Evolutionary conservation across 1,139 yeast genomes (phyloP).

Genomic region (Suhomyces panamericanus): DNA sequence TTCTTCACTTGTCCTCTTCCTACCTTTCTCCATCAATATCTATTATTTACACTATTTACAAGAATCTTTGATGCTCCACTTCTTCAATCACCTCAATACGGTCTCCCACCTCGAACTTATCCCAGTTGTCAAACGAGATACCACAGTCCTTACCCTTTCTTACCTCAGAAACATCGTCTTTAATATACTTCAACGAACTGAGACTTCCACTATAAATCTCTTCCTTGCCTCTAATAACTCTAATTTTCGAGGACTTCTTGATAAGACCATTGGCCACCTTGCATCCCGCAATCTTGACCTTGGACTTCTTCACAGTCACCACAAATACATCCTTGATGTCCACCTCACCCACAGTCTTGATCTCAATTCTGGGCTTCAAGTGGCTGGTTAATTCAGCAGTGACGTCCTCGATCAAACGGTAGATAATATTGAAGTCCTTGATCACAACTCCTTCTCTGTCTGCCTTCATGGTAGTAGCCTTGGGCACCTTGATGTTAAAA

Average conservation of each 20-base stretch:
- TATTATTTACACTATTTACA: slow-evolving; percentile 35
- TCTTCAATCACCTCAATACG: slow-evolving; percentile 73
- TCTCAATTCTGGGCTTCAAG: slow-evolving; percentile 68
- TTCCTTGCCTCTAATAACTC: slow-evolving; percentile 59
- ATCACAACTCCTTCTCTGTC: slow-evolving; percentile 59
- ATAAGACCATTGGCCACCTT: slow-evolving; percentile 73
- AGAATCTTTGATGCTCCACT: slow-evolving; percentile 62
- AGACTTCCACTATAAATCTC: slow-evolving; percentile 67
- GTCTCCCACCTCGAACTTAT: slow-evolving; percentile 74
- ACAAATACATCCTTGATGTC: slow-evolving; percentile 71
- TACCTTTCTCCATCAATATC: too few relatives aligned
- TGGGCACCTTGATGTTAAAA: slow-evolving; percentile 73
- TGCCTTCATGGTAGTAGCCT: slow-evolving; percentile 63
- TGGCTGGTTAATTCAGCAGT: slow-evolving; percentile 60
- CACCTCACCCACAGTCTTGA: slow-evolving; percentile 67
- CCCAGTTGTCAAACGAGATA: slow-evolving; percentile 69
- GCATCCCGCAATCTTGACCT: slow-evolving; percentile 80
- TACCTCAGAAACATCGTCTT: slow-evolving; percentile 76
- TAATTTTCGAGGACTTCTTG: slow-evolving; percentile 58
- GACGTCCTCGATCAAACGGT: slow-evolving; percentile 84
- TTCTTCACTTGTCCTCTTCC: too few relatives aligned
- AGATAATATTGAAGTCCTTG: slow-evolving; percentile 74
- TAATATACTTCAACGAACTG: slow-evolving; percentile 75
- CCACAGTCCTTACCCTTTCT: slow-evolving; percentile 93
- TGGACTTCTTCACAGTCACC: slow-evolving; percentile 52